A percentile compares a stretch with the other conserved stretches of the same genome.
These are phyloP conservation scores for Mycena belliarum DNA, from an alignment of 768 basidiomycete species.

Conservation along the genomic window DNA sequence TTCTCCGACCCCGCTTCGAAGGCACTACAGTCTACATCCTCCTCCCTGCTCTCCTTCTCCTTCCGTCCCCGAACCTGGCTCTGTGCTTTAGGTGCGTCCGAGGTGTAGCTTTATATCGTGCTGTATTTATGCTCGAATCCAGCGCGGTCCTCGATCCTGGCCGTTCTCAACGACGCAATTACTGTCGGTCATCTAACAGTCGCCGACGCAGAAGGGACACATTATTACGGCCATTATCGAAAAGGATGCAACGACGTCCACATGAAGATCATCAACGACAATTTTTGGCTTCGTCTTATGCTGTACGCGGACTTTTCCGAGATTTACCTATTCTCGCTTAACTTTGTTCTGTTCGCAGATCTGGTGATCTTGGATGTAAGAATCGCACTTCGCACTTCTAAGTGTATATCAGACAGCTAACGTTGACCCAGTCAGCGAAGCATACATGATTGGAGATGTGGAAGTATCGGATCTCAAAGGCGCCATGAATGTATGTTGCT, in stretches of 20 bases:
- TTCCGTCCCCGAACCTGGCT: slow-evolving; percentile 52
- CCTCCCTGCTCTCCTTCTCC: slow-evolving; percentile 42
- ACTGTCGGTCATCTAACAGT: slow-evolving; percentile 60
- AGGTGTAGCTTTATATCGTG: not conserved
- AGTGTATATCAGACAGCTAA: slow-evolving; percentile 18
- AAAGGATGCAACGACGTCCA: slow-evolving; percentile 65
- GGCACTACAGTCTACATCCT: slow-evolving; percentile 43
- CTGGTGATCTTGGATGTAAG: slow-evolving; percentile 69
- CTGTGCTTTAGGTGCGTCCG: slow-evolving; percentile 46
- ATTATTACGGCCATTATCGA: slow-evolving; percentile 57
- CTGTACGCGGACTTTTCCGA: slow-evolving; percentile 42
- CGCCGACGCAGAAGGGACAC: slow-evolving; percentile 58
- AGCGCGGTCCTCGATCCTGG: slow-evolving; percentile 64
- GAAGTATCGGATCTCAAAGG: slow-evolving; percentile 60
- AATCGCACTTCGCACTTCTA: not conserved
- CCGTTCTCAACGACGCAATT: slow-evolving; percentile 60
- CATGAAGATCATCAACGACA: slow-evolving; percentile 55
- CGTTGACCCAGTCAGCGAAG: slow-evolving; percentile 60
- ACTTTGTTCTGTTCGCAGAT: slow-evolving; percentile 37
- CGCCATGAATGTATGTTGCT: slow-evolving; percentile 58
- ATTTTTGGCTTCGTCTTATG: slow-evolving; percentile 70
- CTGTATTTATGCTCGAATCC: not conserved
- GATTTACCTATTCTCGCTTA: slow-evolving; percentile 12
- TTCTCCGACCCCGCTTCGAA: slow-evolving; percentile 45
- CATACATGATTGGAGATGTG: slow-evolving; percentile 72